Percentiles rank a stretch among this genome's conserved stretches.
These are phyloP conservation scores for Jatropha curcas DNA, from an alignment of 345 rosid species.

Conservation along the genomic window DNA sequence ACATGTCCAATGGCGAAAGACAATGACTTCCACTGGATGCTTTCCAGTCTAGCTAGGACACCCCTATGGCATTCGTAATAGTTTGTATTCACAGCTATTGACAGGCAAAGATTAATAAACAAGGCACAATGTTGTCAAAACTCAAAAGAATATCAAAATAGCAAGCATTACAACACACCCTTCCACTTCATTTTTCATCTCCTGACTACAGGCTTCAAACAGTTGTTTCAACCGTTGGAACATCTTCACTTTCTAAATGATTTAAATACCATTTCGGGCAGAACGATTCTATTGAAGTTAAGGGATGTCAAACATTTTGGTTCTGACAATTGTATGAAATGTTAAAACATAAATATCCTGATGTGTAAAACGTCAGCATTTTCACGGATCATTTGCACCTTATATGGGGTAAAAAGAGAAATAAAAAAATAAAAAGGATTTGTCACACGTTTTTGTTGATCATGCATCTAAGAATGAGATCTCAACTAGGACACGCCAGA, in stretches of 20 bases:
- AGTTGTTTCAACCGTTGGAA: not conserved
- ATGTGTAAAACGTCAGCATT: constrained; percentile 27
- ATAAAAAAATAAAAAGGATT: not conserved
- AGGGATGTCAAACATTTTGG: constrained; percentile 4
- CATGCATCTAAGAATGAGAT: constrained; percentile 16
- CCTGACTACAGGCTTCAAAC: not conserved
- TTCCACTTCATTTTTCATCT: not conserved
- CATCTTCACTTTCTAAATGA: not conserved
- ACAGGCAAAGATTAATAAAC: not conserved
- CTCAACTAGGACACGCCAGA: constrained; percentile 41
- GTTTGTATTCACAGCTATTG: not conserved
- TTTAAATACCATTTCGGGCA: constrained; percentile 2
- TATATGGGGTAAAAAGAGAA: not conserved
- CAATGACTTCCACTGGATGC: not conserved
- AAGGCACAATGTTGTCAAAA: not conserved
- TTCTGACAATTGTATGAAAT: constrained; percentile 17
- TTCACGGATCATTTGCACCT: constrained; percentile 29
- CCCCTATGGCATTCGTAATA: not conserved
- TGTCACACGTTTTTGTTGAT: constrained; percentile 8
- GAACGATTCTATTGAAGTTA: constrained; percentile 7
- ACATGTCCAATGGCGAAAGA: not conserved
- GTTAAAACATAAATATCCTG: constrained; percentile 23
- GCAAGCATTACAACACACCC: not conserved
- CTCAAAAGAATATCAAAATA: not conserved
- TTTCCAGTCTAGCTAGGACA: not conserved